Percentiles rank a stretch among this genome's conserved stretches.
Conservation (phyloP, 2,329 filamentous ascomycete species). For the Coccinonectria pachysandricola region DNA sequence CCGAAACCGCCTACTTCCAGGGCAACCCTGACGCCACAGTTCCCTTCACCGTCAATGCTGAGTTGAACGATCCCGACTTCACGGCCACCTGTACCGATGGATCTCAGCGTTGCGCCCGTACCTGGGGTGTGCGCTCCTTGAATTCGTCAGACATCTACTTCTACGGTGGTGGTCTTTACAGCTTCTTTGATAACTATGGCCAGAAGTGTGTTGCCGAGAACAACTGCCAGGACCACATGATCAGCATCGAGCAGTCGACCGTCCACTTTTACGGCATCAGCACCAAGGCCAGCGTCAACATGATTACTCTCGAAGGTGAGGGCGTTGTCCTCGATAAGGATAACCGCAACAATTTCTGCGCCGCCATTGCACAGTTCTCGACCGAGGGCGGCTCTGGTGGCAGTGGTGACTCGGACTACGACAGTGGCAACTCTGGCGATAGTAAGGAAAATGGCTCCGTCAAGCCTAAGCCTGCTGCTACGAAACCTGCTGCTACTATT, state of each 20-base stretch:
- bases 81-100: slow-evolving; percentile 35
- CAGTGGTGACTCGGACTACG: no score
- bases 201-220: slow-evolving; percentile 58
- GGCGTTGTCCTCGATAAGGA: slow-evolving; percentile 44
- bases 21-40: slow-evolving; percentile 64
- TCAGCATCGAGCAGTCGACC: slow-evolving; percentile 58
- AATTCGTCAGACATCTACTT: slow-evolving; percentile 58
- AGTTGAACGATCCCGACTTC: slow-evolving; percentile 62
- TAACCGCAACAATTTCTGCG: slow-evolving; percentile 57
- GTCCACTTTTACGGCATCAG: slow-evolving; percentile 58
- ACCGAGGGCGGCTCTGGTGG: slow-evolving; percentile 9
- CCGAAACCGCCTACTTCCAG: slow-evolving; percentile 84
- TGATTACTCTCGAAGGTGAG: slow-evolving; percentile 54
- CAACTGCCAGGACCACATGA: slow-evolving; percentile 69
- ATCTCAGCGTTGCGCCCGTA: slow-evolving; percentile 53
- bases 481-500: no score
- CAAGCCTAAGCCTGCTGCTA: no score
- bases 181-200: slow-evolving; percentile 74
- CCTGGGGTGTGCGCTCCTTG: slow-evolving; percentile 64
- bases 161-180: slow-evolving; percentile 68
- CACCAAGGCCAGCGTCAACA: slow-evolving; percentile 66
- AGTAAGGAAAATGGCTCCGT: no score
- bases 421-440: no score
- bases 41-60: slow-evolving; percentile 50
- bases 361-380: slow-evolving; percentile 38